Base-by-base conservation (phyloP, 352 stramenopile species). In the Phytophthora hibernalis region DNA sequence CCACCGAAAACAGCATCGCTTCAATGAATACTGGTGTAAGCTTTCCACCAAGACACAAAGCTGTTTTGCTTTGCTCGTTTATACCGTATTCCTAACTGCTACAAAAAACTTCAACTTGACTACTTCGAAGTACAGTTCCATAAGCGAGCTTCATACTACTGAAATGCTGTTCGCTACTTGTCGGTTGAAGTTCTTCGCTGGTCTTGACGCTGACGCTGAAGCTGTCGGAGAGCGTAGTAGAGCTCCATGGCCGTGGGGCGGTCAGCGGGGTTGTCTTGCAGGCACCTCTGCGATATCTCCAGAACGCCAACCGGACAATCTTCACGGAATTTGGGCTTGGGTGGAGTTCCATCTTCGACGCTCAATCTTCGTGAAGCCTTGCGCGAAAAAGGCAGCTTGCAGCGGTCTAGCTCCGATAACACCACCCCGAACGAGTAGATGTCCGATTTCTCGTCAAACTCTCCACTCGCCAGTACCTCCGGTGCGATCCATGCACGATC, bases 401-500 rank as follows among this genome's bases (percentile, higher is more conserved):
- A 91, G 5, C 72, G 74, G 56, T 90, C 80, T 21, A 93, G 55
- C 61, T 95, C 84, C 11, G 84, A 87, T 31, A 93, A 58, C 31
- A 91, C 53, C 7, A 92, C 84, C 20, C 81, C 83, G 56, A 95
- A 89, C 42, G 86, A 77, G 48, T 83, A 94, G 21, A 91, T 74
- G 30, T 95, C 83, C 16, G 80, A 79, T 52, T 89, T 89, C 2
- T 89, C 78, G 1, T 77, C 84, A 18, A 78, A 85, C 12, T 80
- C 56, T 18, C 83, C 74, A n/a, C 83, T 85, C 4, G 62, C 65
- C 28, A 90, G 57, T 16, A 92, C 83, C 44, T 93, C 83, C 0
- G 83, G 84, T 6, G 86, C 80, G 0, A 77, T 69, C 56, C 89
- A 90, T 20, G 83, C 70, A 5, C 57, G 49, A 24, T 68, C 66